phyloP scores from a whole-genome alignment of 1,284 basidiomycete species.

The Apiotrichum veenhuisii region DNA sequence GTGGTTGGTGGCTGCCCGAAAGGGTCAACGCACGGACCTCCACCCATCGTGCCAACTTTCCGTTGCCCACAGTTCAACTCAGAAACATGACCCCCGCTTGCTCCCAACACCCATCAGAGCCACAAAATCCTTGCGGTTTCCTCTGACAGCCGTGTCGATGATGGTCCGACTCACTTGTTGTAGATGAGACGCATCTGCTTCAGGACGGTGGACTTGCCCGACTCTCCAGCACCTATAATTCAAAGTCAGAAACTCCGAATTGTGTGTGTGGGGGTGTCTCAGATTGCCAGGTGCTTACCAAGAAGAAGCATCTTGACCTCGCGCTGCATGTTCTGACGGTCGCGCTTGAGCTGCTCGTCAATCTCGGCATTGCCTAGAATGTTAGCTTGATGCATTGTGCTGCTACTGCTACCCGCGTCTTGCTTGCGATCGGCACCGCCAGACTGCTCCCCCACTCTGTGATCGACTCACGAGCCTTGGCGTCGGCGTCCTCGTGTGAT shows the following conservation, averaged over 20 bases:
- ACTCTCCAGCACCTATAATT: slow-evolving; percentile 70
- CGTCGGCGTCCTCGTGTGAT: slow-evolving; percentile 50
- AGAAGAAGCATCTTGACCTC: slow-evolving; percentile 78
- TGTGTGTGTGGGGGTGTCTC: not conserved
- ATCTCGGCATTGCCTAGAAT: slow-evolving; percentile 78
- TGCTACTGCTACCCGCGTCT: not conserved
- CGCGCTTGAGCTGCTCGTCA: slow-evolving; percentile 89
- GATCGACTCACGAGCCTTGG: slow-evolving; percentile 50
- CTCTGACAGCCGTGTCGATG: too few species aligned
- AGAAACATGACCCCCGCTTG: not conserved
- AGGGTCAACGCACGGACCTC: not conserved
- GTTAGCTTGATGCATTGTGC: not conserved
- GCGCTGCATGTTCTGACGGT: slow-evolving; percentile 86
- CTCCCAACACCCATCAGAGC: not conserved
- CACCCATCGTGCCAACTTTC: not conserved
- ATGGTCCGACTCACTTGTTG: slow-evolving; percentile 50
- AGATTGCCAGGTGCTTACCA: slow-evolving; percentile 49
- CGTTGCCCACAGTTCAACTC: not conserved
- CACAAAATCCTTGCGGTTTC: not conserved
- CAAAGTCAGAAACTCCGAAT: too few species aligned
- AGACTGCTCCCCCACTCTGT: too few species aligned
- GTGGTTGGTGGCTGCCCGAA: not conserved
- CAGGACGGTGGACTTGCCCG: slow-evolving; percentile 81
- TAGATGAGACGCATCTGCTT: slow-evolving; percentile 98
- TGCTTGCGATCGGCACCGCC: not conserved